Evolutionary conservation across 23 red algal genomes (phyloP).

Genomic region (Gracilaria domingensis): DNA sequence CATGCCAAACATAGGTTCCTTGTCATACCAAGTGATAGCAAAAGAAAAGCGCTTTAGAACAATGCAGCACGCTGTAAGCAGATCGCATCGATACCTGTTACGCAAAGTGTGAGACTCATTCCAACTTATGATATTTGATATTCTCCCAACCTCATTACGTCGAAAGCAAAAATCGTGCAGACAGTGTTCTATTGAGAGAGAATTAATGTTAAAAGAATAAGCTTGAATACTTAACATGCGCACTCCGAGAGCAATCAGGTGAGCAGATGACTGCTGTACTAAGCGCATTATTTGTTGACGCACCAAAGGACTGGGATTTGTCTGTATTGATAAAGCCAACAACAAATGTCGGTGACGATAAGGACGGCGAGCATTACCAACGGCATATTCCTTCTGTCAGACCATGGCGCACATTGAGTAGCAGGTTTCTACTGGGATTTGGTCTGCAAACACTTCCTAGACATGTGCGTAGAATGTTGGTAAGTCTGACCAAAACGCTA

Average conservation of each 20-base stretch:
- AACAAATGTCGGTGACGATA: background rate
- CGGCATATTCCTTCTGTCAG: background rate
- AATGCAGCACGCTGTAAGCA: slow-evolving; percentile 35
- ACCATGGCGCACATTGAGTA: background rate
- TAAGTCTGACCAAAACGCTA: no score
- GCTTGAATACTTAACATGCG: background rate
- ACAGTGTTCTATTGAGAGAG: background rate
- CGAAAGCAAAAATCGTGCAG: slow-evolving; percentile 6
- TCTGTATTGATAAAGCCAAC: background rate
- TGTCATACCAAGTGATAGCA: slow-evolving; percentile 4
- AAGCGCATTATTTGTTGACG: background rate
- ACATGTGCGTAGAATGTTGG: no score
- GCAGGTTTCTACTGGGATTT: no score
- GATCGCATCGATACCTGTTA: slow-evolving; percentile 45
- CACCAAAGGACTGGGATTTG: background rate
- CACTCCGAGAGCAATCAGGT: background rate
- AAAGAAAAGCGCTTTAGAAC: slow-evolving; percentile 36
- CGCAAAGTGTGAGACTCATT: background rate
- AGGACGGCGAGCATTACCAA: background rate
- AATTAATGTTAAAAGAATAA: background rate
- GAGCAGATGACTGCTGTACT: background rate
- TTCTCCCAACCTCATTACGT: background rate
- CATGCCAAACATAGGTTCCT: slow-evolving; percentile 23
- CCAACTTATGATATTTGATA: background rate
- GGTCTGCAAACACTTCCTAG: no score